Percentiles rank a stretch among this genome's conserved stretches.
Evolutionary conservation across 2,329 filamentous ascomycete species (phyloP).

Genomic region (Lecanosticta acicola): DNA sequence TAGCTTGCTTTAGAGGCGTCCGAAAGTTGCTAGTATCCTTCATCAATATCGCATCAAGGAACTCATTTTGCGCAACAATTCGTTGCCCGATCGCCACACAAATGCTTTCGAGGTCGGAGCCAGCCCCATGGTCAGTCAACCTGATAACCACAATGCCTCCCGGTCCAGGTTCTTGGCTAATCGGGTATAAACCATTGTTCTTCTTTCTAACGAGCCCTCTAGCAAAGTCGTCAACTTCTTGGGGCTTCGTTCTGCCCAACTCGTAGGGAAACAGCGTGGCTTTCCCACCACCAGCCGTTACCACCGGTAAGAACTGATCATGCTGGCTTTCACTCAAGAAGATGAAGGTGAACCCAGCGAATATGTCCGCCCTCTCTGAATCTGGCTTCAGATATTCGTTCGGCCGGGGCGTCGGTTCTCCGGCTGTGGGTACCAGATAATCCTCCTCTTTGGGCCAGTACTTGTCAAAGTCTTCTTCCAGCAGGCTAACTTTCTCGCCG

Average conservation of each 20-base stretch:
- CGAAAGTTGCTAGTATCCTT: slow-evolving; percentile 70
- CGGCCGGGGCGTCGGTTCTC: slow-evolving; percentile 63
- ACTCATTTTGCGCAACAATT: slow-evolving; percentile 82
- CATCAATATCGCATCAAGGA: slow-evolving; percentile 81
- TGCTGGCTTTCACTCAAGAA: slow-evolving; percentile 75
- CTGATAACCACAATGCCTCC: slow-evolving; percentile 72
- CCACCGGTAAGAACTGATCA: slow-evolving; percentile 65
- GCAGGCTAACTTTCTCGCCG: slow-evolving; percentile 27
- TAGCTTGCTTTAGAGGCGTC: slow-evolving; percentile 54
- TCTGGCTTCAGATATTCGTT: slow-evolving; percentile 67
- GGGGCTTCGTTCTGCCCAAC: slow-evolving; percentile 52
- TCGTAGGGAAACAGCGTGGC: slow-evolving; percentile 61
- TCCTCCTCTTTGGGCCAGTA: slow-evolving; percentile 71
- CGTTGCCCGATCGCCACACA: slow-evolving; percentile 71
- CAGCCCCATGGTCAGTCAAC: slow-evolving; percentile 53
- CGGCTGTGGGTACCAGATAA: slow-evolving; percentile 67
- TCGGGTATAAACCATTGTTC: slow-evolving; percentile 37
- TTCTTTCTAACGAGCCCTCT: slow-evolving; percentile 70
- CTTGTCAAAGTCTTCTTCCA: slow-evolving; percentile 74
- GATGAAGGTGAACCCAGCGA: slow-evolving; percentile 82
- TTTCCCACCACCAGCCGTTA: slow-evolving; percentile 78
- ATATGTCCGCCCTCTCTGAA: slow-evolving; percentile 60
- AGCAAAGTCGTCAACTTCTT: slow-evolving; percentile 74
- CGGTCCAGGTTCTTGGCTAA: slow-evolving; percentile 26
- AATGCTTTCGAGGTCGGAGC: slow-evolving; percentile 37